Base-by-base conservation (phyloP, 116 monocot genomes). In the Posidonia oceanica region DNA sequence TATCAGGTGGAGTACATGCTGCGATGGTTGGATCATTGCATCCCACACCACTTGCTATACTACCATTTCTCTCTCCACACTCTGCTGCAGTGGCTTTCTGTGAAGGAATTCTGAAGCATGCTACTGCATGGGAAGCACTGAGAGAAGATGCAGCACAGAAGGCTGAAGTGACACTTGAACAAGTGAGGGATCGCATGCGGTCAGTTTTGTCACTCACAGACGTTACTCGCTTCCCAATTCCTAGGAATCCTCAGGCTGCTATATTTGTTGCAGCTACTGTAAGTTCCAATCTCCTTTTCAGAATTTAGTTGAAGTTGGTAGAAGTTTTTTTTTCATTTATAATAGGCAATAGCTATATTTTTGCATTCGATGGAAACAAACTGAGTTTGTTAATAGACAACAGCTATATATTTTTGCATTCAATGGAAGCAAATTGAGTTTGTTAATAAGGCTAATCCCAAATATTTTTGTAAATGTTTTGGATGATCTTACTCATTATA, bases 1-100 rank as follows among this genome's bases (percentile, higher is more conserved):
- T 48, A 52, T 15, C 54, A 96, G 97, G 97, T 3, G 97, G 97
- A 39, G 97, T 97, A 17, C 97, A 97, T 81, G 97, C 97, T 71
- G 97, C 97, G 7, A 97, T 97, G 92, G 97, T 97, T 68, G 97
- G 97, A 72, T 86, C 97, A 37, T 71, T 97, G 61, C 97, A 97
- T 70, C 97, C 92, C 20, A 87, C 76, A 38, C 92, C 97, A 61
- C 81, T 97, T 71, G 97, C 97, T 1, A 87, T 82, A 5, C 77
- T 92, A 52, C 97, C 92, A 52, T 97, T 97, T 78, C 87, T 97
- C 22, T 85, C 97, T 56, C 97, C 97, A 40, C 97, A 97, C 53
- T 97, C 97, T 53, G 97, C 97, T 60, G 92, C 84, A 13, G 97
- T 92, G 48, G 88, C 97, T 71, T 97, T 92, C 54, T 92, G 97